These are phyloP conservation scores for Hirschioporus abietinus DNA, from an alignment of 768 basidiomycete species.

Conservation along the genomic window DNA sequence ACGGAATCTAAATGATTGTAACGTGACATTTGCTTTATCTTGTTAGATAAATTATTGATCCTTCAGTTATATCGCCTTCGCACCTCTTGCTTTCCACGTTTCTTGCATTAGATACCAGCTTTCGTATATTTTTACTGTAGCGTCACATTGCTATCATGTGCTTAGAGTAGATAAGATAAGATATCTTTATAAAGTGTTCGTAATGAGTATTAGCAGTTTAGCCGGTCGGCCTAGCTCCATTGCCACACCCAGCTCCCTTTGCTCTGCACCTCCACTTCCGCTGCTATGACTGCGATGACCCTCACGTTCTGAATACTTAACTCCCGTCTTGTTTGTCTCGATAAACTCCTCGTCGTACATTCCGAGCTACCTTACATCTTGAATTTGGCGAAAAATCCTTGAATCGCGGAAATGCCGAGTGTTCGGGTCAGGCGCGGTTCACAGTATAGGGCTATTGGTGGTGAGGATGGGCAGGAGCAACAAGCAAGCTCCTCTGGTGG, in stretches of 20 bases:
- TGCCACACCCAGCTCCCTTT: background rate
- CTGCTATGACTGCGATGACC: background rate
- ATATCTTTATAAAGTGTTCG: background rate
- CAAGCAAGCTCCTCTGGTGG: background rate
- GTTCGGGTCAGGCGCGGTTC: slow-evolving; percentile 1
- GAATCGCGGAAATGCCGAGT: background rate
- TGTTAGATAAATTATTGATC: background rate
- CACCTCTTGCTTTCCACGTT: background rate
- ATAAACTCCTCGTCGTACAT: background rate
- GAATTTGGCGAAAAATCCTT: background rate
- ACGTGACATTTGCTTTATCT: background rate
- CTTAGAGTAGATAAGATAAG: background rate
- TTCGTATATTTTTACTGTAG: background rate
- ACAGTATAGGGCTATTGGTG: background rate
- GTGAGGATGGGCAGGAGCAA: background rate
- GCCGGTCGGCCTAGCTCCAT: background rate
- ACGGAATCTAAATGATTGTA: background rate
- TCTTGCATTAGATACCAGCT: background rate
- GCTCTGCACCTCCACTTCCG: background rate
- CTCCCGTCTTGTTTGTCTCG: background rate
- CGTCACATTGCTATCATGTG: background rate
- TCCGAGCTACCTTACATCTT: background rate
- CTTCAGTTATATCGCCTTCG: background rate
- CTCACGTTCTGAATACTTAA: background rate
- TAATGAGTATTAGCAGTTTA: background rate